phyloP scores from a whole-genome alignment of 2,329 filamentous ascomycete genomes.

The Fusarium proliferatum region DNA sequence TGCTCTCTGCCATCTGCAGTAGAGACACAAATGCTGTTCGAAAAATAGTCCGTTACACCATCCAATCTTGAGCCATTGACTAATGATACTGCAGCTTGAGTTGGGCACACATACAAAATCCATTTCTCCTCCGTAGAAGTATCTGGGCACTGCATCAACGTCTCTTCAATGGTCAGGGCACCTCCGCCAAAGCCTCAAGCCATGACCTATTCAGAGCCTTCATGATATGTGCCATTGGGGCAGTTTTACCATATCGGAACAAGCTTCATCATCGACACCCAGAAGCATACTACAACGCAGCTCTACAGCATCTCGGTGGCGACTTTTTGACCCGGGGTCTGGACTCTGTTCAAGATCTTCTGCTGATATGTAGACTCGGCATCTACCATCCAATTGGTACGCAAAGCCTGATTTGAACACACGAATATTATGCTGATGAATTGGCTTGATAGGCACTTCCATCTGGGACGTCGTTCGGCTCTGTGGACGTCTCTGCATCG shows the following conservation, averaged over 20 bases:
- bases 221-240: constrained; percentile 31
- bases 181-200: accelerated
- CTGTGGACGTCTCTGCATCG: constrained; percentile 33
- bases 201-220: constrained; percentile 25
- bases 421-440: too few species aligned
- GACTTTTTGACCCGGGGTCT: constrained; percentile 16
- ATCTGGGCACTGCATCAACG: constrained; percentile 21
- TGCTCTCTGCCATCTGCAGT: constrained; percentile 1
- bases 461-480: constrained; percentile 35
- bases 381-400: constrained; percentile 35
- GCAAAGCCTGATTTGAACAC: too few species aligned
- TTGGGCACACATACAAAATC: constrained; percentile 24
- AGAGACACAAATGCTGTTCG: constrained; percentile 4
- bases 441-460: neutral
- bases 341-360: constrained; percentile 32
- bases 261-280: constrained; percentile 17
- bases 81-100: neutral
- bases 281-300: constrained; percentile 31
- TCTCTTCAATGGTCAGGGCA: neutral
- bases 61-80: too few species aligned
- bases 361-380: constrained; percentile 34
- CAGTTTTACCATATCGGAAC: constrained; percentile 18
- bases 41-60: constrained; percentile 11
- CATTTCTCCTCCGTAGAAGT: constrained; percentile 8
- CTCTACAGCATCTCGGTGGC: neutral